A percentile compares a stretch with the other conserved stretches of the same genome.
Evolutionary conservation across 2,329 filamentous ascomycete genomes (phyloP).

Genomic region (Trichoderma endophyticum): DNA sequence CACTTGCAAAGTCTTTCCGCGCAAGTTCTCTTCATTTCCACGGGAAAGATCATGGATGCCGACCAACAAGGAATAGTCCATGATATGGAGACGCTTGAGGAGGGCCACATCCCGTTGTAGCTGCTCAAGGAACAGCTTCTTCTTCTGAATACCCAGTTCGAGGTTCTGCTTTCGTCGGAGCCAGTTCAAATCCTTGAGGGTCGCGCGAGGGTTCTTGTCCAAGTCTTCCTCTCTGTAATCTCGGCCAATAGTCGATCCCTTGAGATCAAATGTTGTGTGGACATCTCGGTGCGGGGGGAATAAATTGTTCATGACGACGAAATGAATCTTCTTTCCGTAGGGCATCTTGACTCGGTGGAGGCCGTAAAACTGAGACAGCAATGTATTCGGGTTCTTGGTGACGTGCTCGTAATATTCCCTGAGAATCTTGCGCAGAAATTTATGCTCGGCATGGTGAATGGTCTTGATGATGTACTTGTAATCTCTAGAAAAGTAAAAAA

Average conservation of each 20-base stretch:
- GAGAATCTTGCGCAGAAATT: conserved; percentile 77
- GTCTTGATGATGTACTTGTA: conserved; percentile 99
- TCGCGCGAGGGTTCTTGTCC: conserved; percentile 84
- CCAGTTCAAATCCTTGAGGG: conserved; percentile 97
- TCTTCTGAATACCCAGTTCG: conserved; percentile 86
- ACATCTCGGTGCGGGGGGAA: conserved; percentile 98
- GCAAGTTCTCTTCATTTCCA: conserved; percentile 93
- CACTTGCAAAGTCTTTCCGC: conserved; percentile 83
- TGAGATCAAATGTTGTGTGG: conserved; percentile 93
- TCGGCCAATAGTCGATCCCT: conserved; percentile 91
- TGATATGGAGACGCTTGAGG: conserved; percentile 85
- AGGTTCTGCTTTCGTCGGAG: conserved; percentile 78
- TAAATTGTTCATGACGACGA: conserved; percentile 99
- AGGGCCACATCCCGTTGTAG: conserved; percentile 83
- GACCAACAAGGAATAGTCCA: conserved; percentile 96
- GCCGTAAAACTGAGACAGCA: conserved; percentile 96
- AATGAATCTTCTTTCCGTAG: conserved; percentile 97
- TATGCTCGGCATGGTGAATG: conserved; percentile 92
- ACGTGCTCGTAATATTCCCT: conserved; percentile 95
- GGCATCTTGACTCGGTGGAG: conserved; percentile 97
- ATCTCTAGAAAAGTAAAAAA: conserved; percentile 98
- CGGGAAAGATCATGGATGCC: conserved; percentile 88
- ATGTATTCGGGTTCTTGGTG: conserved; percentile 87
- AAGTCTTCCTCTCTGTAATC: conserved; percentile 88
- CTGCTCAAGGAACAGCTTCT: conserved; percentile 82